A percentile compares a stretch with the other conserved stretches of the same genome.
Conservation (phyloP, 2,329 filamentous ascomycete species). For the Aspergillus costaricaensis region DNA sequence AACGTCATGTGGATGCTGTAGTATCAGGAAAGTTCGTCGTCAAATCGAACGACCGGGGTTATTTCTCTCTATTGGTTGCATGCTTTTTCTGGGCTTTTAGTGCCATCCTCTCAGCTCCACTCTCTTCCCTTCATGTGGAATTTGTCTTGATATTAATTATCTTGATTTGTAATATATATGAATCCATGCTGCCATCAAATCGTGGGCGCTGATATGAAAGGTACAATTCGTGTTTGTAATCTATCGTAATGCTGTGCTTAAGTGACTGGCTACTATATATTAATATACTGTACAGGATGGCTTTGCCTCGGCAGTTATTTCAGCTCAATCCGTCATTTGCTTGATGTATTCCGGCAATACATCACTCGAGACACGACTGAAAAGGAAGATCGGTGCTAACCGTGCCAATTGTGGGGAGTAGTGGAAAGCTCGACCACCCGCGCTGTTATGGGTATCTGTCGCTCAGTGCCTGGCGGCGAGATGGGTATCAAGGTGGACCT, state of each 20-base stretch:
- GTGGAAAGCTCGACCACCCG: neutral
- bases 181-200: neutral
- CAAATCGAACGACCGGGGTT: neutral
- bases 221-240: neutral
- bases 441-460: neutral
- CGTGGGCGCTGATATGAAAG: neutral
- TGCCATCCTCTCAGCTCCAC: neutral
- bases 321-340: neutral
- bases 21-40: neutral
- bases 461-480: too few species aligned
- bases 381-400: neutral
- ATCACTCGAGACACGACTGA: neutral
- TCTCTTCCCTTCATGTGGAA: neutral
- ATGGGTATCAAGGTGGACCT: neutral
- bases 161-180: constrained; percentile 1
- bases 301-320: neutral
- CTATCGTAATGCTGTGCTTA: neutral
- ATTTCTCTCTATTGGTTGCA: neutral
- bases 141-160: neutral
- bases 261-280: neutral
- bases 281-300: neutral
- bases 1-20: neutral
- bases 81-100: too few species aligned
- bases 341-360: neutral
- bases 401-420: neutral